Evolutionary conservation across 768 basidiomycete species (phyloP), one percentile per base, ranked within the genome.

Genomic region (Auricularia heimuer): DNA sequence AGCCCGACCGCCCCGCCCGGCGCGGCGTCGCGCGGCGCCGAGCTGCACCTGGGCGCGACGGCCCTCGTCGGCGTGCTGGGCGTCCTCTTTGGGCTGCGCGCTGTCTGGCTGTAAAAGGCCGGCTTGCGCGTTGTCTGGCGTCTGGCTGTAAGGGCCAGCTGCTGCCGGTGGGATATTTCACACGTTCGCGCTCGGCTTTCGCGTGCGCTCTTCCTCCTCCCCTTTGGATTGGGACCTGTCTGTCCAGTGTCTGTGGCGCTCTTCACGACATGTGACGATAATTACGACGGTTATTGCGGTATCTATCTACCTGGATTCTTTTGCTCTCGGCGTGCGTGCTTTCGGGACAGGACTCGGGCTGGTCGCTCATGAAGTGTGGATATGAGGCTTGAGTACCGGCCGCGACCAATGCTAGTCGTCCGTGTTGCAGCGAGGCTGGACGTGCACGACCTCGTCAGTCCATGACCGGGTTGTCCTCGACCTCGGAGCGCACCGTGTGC

Each of bases 311-410:
- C 39, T 42, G 7, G 39, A 42, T 14, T 42, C 39, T 42, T 7
- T 42, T 42, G 39, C 12, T 42, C 39, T 42, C 8, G 12, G 39
- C 39, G 39, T 42, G 39, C 39, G 39, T 29, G 29, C 29, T 29
- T 29, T 29, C 29, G 29, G 29, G 29, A 29, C 29, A 29, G 29
- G 72, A 69, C 16, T 74, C 65, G 62, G 67, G 65, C 24, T 14
- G 12, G 45, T 63, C 35, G 62, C 18, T 51, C 47, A 18, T 10
- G 18, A 18, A 18, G 6, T 51, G 10, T 21, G 47, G 47, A 42
- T 29, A 29, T 29, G 29, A 29, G 29, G 29, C 3, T 29, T 29
- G 29, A 29, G 29, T 29, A 29, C 29, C 29, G n/a, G n/a, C n/a
- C n/a, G n/a, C n/a, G 29, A 29, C 3, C 29, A 29, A 29, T 29